A percentile compares a stretch with the other conserved stretches of the same genome.
Conservation (phyloP, 345 rosid genomes). For the Eucalyptus pauciflora region DNA sequence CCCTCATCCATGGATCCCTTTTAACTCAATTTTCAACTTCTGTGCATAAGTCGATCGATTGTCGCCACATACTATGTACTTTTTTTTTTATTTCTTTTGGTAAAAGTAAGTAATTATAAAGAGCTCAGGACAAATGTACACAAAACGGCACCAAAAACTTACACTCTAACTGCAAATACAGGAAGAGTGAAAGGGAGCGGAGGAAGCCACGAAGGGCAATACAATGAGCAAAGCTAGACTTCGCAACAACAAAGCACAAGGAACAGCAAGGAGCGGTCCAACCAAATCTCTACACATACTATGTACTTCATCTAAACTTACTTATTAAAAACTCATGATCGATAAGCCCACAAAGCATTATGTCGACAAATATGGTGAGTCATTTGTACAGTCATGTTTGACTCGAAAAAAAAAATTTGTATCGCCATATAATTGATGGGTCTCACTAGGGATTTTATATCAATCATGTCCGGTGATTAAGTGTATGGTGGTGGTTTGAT, state of each 20-base stretch:
- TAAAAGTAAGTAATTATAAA: too few species aligned
- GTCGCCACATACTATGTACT: not conserved
- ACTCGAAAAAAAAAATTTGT: not conserved
- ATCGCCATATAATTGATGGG: not conserved
- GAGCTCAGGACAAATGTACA: too few species aligned
- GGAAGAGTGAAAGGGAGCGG: too few species aligned
- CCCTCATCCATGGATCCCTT: not conserved
- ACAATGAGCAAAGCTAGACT: too few species aligned
- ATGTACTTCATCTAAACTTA: not conserved
- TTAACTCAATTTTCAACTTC: not conserved
- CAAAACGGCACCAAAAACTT: too few species aligned
- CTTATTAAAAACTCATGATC: not conserved
- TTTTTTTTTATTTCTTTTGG: too few species aligned
- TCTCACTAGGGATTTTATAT: not conserved
- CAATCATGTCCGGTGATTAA: not conserved
- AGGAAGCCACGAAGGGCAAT: too few species aligned
- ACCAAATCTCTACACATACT: not conserved
- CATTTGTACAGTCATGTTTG: rapidly evolving
- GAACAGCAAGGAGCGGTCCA: too few species aligned
- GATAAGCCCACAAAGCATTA: rapidly evolving
- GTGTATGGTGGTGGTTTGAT: not conserved
- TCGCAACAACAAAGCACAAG: too few species aligned
- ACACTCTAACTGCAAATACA: too few species aligned
- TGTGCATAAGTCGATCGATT: not conserved
- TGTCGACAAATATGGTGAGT: not conserved